phyloP scores from a whole-genome alignment of 495 filamentous ascomycete species.

The Aspergillus nidulans region DNA sequence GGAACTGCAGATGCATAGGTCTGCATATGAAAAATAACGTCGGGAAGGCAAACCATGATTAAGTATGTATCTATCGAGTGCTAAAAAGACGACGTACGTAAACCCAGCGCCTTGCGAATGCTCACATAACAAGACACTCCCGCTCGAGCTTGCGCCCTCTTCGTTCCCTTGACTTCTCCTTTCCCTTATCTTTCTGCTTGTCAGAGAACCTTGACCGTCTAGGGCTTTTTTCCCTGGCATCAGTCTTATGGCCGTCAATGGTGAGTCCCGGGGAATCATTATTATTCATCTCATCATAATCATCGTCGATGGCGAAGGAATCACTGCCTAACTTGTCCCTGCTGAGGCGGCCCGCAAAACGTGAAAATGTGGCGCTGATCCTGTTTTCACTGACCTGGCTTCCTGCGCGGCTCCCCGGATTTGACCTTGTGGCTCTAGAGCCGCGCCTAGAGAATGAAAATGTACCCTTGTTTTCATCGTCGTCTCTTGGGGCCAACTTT shows the following conservation, averaged over 20 bases:
- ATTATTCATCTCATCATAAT: slow-evolving; percentile 30
- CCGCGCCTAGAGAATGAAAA: slow-evolving; percentile 54
- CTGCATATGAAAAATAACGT: no score
- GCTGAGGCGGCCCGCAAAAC: slow-evolving; percentile 53
- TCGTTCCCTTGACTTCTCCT: slow-evolving; percentile 44
- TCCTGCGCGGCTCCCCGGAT: slow-evolving; percentile 59
- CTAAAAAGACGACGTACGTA: not conserved
- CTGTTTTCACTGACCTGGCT: slow-evolving; percentile 65
- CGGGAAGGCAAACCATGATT: not conserved
- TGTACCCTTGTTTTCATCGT: slow-evolving; percentile 47
- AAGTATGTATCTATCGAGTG: not conserved
- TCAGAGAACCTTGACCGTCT: slow-evolving; percentile 26
- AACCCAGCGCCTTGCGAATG: not conserved
- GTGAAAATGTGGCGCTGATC: slow-evolving; percentile 61
- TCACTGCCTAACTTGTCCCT: slow-evolving; percentile 37
- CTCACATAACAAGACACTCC: slow-evolving; percentile 53
- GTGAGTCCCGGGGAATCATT: slow-evolving; percentile 23
- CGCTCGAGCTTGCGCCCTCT: slow-evolving; percentile 55
- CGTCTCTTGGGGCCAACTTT: slow-evolving; percentile 40
- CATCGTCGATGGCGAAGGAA: slow-evolving; percentile 24
- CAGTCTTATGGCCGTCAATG: slow-evolving; percentile 21
- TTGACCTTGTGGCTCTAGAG: slow-evolving; percentile 51
- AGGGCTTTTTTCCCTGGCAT: slow-evolving; percentile 31
- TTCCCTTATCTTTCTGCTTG: slow-evolving; percentile 26
- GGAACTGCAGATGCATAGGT: no score